Evolutionary conservation across 768 basidiomycete genomes (phyloP), one percentile per base, ranked within the genome.

Genomic region (Tephrocybe sp.): DNA sequence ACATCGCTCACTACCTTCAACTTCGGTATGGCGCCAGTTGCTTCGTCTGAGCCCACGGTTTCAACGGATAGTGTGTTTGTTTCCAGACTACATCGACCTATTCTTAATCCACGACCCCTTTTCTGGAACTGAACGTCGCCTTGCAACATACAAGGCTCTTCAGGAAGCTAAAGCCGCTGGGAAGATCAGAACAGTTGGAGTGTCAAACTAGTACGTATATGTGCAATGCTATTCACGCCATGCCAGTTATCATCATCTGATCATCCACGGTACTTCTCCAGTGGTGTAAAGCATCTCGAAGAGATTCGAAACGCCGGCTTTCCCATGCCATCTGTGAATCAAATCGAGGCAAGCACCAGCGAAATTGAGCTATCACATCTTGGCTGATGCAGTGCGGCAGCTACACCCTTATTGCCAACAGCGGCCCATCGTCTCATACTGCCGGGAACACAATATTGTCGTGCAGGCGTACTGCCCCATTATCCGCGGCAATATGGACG

Each of bases 371-470:
- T 20, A 40, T 30, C 30, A 17, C 6, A 5, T 30, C 11, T 30
- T 30, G 28, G 28, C 28, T 30, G 24, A 43, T 4, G n/a, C 11
- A 24, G 24, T 39, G 41, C 40, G 32, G n/a, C 58, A 91, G 89
- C 72, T 92, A 17, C 90, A 92, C 56, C 90, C 90, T 0, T 77
- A 85, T 52, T 93, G 89, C 67, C 92, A 93, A 62, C 91, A 93
- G 60, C 78, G 74, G 36, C 76, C 82, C 6, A 90, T 94, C 50
- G 88, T 88, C 15, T 76, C 84, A 4, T 94, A 88, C 64, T 92
- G 90, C 68, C 65, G 67, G 18, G 65, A 73, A 36, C 70, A 86
- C 58, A 69, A 69, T 1, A 88, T 93, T 40, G 67, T 84, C 15
- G 68, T 89, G 9, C 74, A 90, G 62, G 90, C 89, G 0, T 91